Evolutionary conservation across 768 basidiomycete genomes (phyloP).

Genomic region (Tricholomella constricta): DNA sequence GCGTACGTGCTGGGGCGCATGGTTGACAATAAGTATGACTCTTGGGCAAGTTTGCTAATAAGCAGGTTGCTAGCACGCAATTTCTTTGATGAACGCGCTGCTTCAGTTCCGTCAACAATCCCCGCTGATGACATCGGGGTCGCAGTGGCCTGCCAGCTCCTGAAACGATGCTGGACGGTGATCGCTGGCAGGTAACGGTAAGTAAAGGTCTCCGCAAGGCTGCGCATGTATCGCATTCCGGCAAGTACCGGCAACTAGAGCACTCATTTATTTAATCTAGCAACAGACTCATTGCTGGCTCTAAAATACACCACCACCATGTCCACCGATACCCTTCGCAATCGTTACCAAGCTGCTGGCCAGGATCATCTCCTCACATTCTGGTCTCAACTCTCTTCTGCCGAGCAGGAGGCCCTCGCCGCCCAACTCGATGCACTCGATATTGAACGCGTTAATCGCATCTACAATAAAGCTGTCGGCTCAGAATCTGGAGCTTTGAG

Average conservation of each 20-base stretch:
- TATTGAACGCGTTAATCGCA: slow-evolving; percentile 87
- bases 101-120: no score
- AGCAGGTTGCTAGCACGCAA: background rate
- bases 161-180: background rate
- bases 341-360: slow-evolving; percentile 74
- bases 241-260: slow-evolving; percentile 20
- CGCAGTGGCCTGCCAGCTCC: background rate
- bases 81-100: no score
- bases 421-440: slow-evolving; percentile 80
- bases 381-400: slow-evolving; percentile 69
- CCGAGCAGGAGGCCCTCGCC: slow-evolving; percentile 64
- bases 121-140: background rate
- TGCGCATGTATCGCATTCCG: slow-evolving; percentile 3
- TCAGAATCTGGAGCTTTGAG: slow-evolving; percentile 54
- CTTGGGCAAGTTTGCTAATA: no score
- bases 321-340: slow-evolving; percentile 56
- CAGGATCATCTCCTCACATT: slow-evolving; percentile 92
- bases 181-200: background rate
- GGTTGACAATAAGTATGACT: background rate
- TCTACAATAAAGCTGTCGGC: slow-evolving; percentile 76
- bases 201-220: background rate
- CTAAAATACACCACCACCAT: slow-evolving; percentile 42
- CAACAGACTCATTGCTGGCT: background rate
- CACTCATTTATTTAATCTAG: background rate
- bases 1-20: no score